Evolutionary conservation across 371 early-diverging fungal species (phyloP).

Genomic region (Basidiobolus meristosporus): DNA sequence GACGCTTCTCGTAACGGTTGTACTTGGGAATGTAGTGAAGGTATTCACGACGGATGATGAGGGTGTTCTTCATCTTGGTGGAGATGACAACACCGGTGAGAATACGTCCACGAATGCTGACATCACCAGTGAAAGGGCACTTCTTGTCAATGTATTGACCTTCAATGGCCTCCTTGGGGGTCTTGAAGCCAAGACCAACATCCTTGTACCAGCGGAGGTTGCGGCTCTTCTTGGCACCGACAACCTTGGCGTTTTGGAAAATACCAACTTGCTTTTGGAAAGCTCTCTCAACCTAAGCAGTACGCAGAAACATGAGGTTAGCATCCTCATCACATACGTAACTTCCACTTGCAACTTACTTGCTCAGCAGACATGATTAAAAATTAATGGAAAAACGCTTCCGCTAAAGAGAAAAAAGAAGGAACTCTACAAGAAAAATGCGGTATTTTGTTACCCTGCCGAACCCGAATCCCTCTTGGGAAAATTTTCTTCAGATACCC

Average conservation of each 20-base stretch:
- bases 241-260: conserved; percentile 84
- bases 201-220: conserved; percentile 87
- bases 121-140: conserved; percentile 99
- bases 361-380: too few species aligned
- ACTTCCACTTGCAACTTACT: too few species aligned
- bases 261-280: conserved; percentile 94
- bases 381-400: too few species aligned
- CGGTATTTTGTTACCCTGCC: too few species aligned
- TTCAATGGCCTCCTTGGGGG: conserved; percentile 95
- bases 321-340: neutral
- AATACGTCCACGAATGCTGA: conserved; percentile 97
- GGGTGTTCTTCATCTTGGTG: conserved; percentile 98
- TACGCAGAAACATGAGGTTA: neutral
- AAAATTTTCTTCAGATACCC: too few species aligned
- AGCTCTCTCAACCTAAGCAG: conserved; percentile 69
- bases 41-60: conserved; percentile 97
- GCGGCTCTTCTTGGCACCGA: conserved; percentile 47
- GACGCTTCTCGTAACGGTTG: conserved; percentile 99
- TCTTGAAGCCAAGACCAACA: conserved; percentile 98
- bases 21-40: conserved; percentile 99
- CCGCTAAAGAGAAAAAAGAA: too few species aligned
- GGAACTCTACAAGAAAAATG: too few species aligned
- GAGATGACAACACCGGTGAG: conserved; percentile 91
- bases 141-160: conserved; percentile 99
- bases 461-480: too few species aligned